phyloP scores from a whole-genome alignment of 768 basidiomycete genomes.

The Trametes maxima region DNA sequence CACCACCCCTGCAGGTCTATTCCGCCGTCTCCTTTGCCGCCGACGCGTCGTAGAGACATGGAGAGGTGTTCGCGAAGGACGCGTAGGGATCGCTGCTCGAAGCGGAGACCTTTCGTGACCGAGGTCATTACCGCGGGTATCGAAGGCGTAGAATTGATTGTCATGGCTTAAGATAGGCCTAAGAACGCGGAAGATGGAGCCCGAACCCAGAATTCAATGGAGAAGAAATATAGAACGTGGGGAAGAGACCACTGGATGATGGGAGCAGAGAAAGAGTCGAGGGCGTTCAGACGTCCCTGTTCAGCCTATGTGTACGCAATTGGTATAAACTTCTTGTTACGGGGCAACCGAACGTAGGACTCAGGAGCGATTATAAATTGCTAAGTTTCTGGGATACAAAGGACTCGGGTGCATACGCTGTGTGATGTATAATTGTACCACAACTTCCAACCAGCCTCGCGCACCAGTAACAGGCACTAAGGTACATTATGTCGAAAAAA shows the following conservation, averaged over 20 bases:
- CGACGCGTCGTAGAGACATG: constrained; percentile 79
- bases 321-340: too few species aligned
- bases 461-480: not conserved
- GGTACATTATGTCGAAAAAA: not conserved
- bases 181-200: too few species aligned
- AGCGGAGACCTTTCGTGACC: constrained; percentile 69
- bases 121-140: constrained; percentile 38
- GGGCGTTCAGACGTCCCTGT: too few species aligned
- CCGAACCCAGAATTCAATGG: too few species aligned
- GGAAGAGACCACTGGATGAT: too few species aligned
- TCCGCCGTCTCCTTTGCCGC: constrained; percentile 89
- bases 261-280: too few species aligned
- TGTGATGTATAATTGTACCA: not conserved
- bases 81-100: constrained; percentile 68
- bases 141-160: not conserved
- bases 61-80: constrained; percentile 67
- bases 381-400: too few species aligned
- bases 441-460: not conserved
- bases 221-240: too few species aligned
- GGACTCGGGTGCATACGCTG: too few species aligned
- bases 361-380: too few species aligned
- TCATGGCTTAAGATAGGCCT: not conserved
- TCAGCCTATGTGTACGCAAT: too few species aligned
- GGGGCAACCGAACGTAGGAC: too few species aligned
- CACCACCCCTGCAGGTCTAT: constrained; percentile 92